phyloP scores from a whole-genome alignment of 2,329 filamentous ascomycete species.

The Zopfia rhizophila region DNA sequence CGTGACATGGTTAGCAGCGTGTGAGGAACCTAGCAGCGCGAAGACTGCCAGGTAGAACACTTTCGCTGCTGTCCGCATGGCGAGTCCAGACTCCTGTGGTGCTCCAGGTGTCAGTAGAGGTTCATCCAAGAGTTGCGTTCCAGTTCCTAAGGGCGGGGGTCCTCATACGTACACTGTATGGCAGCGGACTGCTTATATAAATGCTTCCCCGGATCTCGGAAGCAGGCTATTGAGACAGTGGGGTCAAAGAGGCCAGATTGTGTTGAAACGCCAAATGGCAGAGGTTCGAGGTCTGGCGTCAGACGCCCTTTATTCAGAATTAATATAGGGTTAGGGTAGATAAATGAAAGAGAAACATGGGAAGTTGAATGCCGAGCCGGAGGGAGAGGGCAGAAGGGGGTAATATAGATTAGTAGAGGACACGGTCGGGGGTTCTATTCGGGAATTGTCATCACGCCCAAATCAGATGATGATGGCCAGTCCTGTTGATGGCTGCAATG shows the following conservation, averaged over 20 bases:
- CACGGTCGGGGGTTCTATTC: slow-evolving; percentile 6
- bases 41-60: slow-evolving; percentile 72
- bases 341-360: slow-evolving; percentile 32
- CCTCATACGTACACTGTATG: slow-evolving; percentile 29
- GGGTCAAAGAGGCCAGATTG: slow-evolving; percentile 51
- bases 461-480: slow-evolving; percentile 42
- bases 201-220: slow-evolving; percentile 22
- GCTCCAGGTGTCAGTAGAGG: slow-evolving; percentile 46
- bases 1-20: slow-evolving; percentile 50
- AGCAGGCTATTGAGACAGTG: slow-evolving; percentile 37
- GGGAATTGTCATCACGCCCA: slow-evolving; percentile 44
- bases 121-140: slow-evolving; percentile 30
- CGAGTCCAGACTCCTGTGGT: slow-evolving; percentile 24
- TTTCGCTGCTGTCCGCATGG: slow-evolving; percentile 65
- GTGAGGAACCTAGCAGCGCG: slow-evolving; percentile 63
- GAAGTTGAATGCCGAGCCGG: slow-evolving; percentile 21
- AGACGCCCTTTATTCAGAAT: slow-evolving; percentile 28
- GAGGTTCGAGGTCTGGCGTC: slow-evolving; percentile 36
- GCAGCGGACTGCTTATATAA: slow-evolving; percentile 34
- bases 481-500: slow-evolving; percentile 44
- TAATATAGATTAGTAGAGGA: slow-evolving; percentile 28
- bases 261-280: slow-evolving; percentile 37
- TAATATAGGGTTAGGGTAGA: slow-evolving; percentile 21
- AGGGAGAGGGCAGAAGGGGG: slow-evolving; percentile 22
- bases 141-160: too few relatives aligned